These are phyloP conservation scores for Sphagnum fallax DNA, from an alignment of 228 moss, liverwort and hornwort species.

Conservation along the genomic window DNA sequence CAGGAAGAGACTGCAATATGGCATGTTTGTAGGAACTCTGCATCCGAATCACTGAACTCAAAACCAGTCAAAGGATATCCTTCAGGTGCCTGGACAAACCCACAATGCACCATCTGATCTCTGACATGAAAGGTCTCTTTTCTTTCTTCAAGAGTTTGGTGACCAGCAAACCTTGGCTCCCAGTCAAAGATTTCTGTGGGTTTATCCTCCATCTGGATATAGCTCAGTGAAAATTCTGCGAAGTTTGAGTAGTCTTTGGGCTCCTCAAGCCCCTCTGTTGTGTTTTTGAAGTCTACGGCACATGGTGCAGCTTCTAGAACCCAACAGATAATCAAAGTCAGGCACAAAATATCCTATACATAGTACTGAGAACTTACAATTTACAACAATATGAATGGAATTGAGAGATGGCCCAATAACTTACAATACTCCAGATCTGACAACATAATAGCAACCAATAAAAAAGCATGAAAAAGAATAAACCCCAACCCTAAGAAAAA, in stretches of 20 bases:
- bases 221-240: conserved; percentile 46
- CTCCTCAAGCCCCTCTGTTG: conserved; percentile 47
- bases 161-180: conserved; percentile 75
- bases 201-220: conserved; percentile 51
- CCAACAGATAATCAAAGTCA: conserved; percentile 4
- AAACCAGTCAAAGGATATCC: conserved; percentile 64
- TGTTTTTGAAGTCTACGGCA: conserved; percentile 45
- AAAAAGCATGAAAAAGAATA: background rate
- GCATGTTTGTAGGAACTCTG: conserved; percentile 63
- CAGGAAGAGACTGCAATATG: conserved; percentile 89
- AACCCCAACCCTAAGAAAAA: background rate
- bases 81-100: conserved; percentile 57
- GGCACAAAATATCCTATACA: conserved; percentile 1
- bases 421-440: background rate
- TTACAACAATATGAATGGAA: background rate
- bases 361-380: background rate
- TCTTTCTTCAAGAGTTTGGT: conserved; percentile 65
- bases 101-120: conserved; percentile 76
- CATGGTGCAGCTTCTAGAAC: conserved; percentile 48
- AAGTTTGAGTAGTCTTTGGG: conserved; percentile 43
- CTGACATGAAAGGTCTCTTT: conserved; percentile 56
- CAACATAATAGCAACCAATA: background rate
- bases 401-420: background rate
- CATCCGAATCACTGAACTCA: conserved; percentile 62
- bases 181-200: conserved; percentile 29